Evolutionary conservation across 164 flowering plant genomes (phyloP), one percentile per base, ranked within the genome.

Genomic region (Platanus orientalis): DNA sequence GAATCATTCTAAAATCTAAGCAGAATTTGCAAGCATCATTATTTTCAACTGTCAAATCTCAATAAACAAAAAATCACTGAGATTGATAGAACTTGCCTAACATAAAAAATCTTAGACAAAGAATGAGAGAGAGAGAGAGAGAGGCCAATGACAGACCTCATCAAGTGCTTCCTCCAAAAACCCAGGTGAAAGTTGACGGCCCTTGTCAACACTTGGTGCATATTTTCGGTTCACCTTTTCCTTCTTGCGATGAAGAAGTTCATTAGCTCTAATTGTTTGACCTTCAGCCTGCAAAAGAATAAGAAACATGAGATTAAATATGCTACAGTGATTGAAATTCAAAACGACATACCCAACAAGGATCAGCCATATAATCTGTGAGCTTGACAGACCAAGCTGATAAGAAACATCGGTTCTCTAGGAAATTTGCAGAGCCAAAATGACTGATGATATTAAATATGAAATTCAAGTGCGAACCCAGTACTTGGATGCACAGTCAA

Each of bases 151-250:
- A 25, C 63, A 45, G 16, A 90, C 99, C 96, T 91, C 99, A 40
- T 91, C 97, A 63, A 85, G 86, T 34, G 93, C 97, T 58, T 82
- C 97, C 76, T 95, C 99, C 75, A 95, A 81, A 73, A 88, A 95
- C 58, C 97, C 97, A 58, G 99, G 93, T n/a, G 99, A 91, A 67
- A 95, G 96, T 67, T 92, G 96, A 55, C 92, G 92, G 55, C 84
- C 87, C 70, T 81, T 79, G 44, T 89, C 96, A 32, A 73, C 79
- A 50, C 82, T 69, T 56, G 74, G 92, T 26, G 90, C 66, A 71
- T 95, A 95, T 67, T 92, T 95, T 67, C 85, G 71, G 59, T 40
- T 89, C 54, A 95, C 93, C 70, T 88, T 95, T 65, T 89, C 99
- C 66, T 80, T 72, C 80, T 86, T 92, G 58, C 90, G 84, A 56